A percentile compares a stretch with the other conserved stretches of the same genome.
Evolutionary conservation across 306 rosid species (phyloP).

Genomic region (Crotalaria pallida): DNA sequence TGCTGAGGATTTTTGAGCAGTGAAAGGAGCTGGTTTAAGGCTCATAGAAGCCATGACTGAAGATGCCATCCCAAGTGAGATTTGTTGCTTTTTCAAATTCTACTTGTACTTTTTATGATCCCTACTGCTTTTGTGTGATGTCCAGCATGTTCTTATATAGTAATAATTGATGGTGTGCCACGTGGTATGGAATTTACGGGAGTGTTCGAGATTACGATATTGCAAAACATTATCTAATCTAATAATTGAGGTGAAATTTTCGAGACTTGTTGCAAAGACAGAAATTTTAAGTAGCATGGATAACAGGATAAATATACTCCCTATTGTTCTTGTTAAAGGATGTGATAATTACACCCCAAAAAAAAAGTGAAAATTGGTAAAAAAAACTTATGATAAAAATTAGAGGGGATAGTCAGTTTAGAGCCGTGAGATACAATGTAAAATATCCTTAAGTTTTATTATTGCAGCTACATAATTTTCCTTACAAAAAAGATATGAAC

Average conservation of each 20-base stretch:
- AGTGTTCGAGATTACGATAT: conserved; percentile 42
- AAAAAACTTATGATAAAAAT: no score
- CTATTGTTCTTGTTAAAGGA: no score
- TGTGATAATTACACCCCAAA: no score
- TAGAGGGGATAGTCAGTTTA: no score
- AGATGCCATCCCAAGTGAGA: conserved; percentile 57
- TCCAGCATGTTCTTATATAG: neutral
- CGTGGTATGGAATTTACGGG: conserved; percentile 56
- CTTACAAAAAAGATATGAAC: no score
- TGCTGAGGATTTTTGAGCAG: conserved; percentile 43
- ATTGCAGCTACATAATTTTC: no score
- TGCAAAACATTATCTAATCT: conserved; percentile 50
- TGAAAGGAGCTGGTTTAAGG: conserved; percentile 73
- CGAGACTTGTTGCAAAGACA: no score
- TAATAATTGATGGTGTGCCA: conserved; percentile 40
- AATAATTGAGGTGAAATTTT: neutral
- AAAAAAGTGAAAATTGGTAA: no score
- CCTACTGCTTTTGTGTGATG: neutral
- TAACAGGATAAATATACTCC: no score
- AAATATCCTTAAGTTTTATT: no score
- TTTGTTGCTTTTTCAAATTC: neutral
- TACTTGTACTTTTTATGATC: neutral
- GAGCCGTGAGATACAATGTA: no score
- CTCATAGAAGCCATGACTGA: conserved; percentile 83
- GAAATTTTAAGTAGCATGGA: no score